Evolutionary conservation across 2,329 filamentous ascomycete species (phyloP).

Genomic region (Penicillium expansum): DNA sequence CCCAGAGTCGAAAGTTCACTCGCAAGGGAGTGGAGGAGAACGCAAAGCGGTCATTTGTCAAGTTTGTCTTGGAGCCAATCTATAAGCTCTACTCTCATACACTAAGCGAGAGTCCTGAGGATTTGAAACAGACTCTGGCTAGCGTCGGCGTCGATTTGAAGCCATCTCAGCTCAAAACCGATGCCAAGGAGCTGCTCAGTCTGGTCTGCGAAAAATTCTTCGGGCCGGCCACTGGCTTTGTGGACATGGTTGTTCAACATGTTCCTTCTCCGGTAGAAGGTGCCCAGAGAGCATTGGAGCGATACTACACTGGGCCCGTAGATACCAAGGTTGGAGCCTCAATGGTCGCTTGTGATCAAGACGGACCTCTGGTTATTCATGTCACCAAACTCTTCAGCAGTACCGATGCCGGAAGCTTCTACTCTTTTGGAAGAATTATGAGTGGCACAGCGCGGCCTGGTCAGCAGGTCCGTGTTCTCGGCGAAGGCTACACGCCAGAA

Average conservation of each 20-base stretch:
- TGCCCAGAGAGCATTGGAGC: conserved; percentile 71
- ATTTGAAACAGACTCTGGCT: conserved; percentile 74
- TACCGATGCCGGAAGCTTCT: conserved; percentile 83
- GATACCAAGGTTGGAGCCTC: conserved; percentile 76
- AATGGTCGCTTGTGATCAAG: conserved; percentile 79
- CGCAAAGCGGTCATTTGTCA: conserved; percentile 82
- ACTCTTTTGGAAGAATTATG: conserved; percentile 86
- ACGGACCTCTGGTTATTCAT: conserved; percentile 87
- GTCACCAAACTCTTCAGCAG: conserved; percentile 92
- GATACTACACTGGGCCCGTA: conserved; percentile 86
- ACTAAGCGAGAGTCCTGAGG: conserved; percentile 82
- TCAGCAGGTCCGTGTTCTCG: conserved; percentile 81
- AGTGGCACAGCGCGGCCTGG: conserved; percentile 84
- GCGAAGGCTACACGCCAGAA: conserved; percentile 92
- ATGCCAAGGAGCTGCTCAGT: conserved; percentile 84
- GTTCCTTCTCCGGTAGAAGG: conserved; percentile 82
- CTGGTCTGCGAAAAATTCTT: conserved; percentile 95
- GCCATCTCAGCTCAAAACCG: conserved; percentile 84
- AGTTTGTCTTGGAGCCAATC: conserved; percentile 92
- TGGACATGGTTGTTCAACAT: conserved; percentile 91
- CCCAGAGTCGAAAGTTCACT: conserved; percentile 83
- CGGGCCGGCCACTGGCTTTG: conserved; percentile 81
- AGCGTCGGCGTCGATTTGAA: conserved; percentile 82
- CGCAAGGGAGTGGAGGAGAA: conserved; percentile 78
- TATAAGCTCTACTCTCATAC: conserved; percentile 98